Conservation (phyloP, 768 basidiomycete species). For the Pulveroboletus sp. region DNA sequence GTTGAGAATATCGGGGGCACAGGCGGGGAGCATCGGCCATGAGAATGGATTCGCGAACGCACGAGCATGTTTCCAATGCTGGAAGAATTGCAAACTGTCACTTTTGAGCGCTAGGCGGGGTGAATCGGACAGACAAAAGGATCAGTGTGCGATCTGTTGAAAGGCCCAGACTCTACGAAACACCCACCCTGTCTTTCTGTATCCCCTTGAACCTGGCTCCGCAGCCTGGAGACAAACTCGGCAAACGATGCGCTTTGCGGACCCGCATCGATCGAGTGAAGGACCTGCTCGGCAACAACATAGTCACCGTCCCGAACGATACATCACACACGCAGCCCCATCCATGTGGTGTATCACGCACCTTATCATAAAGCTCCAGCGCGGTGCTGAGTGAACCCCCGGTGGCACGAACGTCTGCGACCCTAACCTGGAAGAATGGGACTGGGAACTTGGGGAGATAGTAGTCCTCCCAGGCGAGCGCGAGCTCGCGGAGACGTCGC, state of each 20-base stretch:
- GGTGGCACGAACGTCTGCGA: slow-evolving; percentile 28
- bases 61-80: slow-evolving; percentile 29
- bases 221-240: slow-evolving; percentile 24
- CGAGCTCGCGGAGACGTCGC: slow-evolving; percentile 25
- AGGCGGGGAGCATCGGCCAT: slow-evolving; percentile 29
- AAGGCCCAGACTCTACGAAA: neutral
- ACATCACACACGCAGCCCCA: neutral
- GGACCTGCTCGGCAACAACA: slow-evolving; percentile 13
- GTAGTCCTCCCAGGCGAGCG: slow-evolving; percentile 30
- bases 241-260: slow-evolving; percentile 17
- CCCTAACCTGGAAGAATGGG: slow-evolving; percentile 30
- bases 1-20: slow-evolving; percentile 25
- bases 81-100: slow-evolving; percentile 26
- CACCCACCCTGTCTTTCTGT: slow-evolving; percentile 26
- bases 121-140: neutral
- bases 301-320: neutral
- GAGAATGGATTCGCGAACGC: slow-evolving; percentile 31
- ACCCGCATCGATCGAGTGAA: slow-evolving; percentile 17
- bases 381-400: slow-evolving; percentile 31
- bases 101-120: slow-evolving; percentile 13
- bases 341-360: slow-evolving; percentile 3
- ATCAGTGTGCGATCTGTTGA: neutral
- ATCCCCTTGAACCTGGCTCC: slow-evolving; percentile 22
- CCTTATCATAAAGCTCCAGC: slow-evolving; percentile 28
- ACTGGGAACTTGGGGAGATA: slow-evolving; percentile 29